A percentile compares a stretch with the other conserved stretches of the same genome.
These are phyloP conservation scores for Hyphodiscus hymeniophilus DNA, from an alignment of 495 filamentous ascomycete genomes.

Conservation along the genomic window DNA sequence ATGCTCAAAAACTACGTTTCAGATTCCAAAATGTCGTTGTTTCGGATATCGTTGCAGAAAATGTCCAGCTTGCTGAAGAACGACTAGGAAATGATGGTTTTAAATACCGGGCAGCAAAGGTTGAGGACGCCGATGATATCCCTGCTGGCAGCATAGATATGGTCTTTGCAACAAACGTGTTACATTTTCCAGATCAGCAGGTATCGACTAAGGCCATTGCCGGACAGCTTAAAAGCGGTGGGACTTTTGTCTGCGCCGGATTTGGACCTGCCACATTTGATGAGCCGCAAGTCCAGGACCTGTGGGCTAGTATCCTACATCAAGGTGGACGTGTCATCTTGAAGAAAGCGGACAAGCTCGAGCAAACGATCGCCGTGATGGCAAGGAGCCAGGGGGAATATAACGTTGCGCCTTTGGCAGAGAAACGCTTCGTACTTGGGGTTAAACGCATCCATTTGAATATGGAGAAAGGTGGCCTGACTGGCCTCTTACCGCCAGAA, in stretches of 20 bases:
- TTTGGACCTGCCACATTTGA: constrained; percentile 1
- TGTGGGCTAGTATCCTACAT: neutral
- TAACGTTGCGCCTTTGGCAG: neutral
- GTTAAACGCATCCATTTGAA: neutral
- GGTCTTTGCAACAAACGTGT: constrained; percentile 1
- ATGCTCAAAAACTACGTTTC: neutral
- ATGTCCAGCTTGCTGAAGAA: neutral
- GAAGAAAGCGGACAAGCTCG: neutral
- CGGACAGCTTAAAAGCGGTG: neutral
- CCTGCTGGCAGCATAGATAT: neutral
- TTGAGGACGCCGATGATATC: constrained; percentile 1
- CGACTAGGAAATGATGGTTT: neutral
- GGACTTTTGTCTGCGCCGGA: neutral
- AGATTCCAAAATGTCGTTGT: constrained; percentile 1
- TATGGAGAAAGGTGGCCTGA: constrained; percentile 1
- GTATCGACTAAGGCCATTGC: neutral
- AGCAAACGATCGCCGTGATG: constrained; percentile 1
- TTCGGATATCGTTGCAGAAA: constrained; percentile 1
- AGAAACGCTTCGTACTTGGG: neutral
- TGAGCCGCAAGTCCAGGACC: neutral
- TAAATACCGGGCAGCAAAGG: neutral
- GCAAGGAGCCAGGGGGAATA: neutral
- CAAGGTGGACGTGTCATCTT: neutral
- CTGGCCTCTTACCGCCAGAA: constrained; percentile 1
- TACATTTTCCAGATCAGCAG: constrained; percentile 2